A percentile compares a stretch with the other conserved stretches of the same genome.
phyloP scores from a whole-genome alignment of 2,329 filamentous ascomycete species.

The Atkinsonella texensis region DNA sequence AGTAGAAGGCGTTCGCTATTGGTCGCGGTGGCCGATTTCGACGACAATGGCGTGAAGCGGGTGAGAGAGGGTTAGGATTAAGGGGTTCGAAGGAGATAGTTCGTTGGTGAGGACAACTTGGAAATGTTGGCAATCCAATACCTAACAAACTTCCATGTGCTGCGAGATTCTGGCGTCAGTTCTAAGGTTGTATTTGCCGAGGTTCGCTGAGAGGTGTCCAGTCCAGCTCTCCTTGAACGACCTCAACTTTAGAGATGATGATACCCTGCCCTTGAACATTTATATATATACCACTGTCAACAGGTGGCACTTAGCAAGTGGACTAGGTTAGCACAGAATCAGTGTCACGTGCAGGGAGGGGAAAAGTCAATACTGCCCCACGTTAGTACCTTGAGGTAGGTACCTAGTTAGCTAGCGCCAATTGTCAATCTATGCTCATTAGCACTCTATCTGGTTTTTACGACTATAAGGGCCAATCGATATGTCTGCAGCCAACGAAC shows the following conservation, averaged over 20 bases:
- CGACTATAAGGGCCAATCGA: not conserved
- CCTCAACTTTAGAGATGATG: slow-evolving; percentile 14
- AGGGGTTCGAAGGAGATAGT: not conserved
- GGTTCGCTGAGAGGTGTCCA: slow-evolving; percentile 17
- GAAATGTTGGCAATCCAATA: not conserved
- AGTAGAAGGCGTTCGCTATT: not conserved
- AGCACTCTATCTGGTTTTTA: not conserved
- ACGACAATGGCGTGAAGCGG: not conserved
- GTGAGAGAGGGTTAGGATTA: not conserved
- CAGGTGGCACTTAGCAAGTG: slow-evolving; percentile 6
- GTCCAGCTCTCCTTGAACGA: slow-evolving; percentile 9
- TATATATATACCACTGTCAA: not conserved
- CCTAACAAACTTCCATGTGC: slow-evolving; percentile 1
- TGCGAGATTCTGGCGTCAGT: slow-evolving; percentile 11
- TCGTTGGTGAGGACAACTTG: not conserved
- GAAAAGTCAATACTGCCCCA: not conserved
- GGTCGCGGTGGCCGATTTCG: not conserved
- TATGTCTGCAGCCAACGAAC: slow-evolving; percentile 61
- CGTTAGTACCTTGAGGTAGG: not conserved
- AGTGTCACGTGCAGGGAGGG: slow-evolving; percentile 4
- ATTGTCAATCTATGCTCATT: not conserved
- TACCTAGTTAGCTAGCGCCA: not conserved
- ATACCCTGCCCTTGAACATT: not conserved
- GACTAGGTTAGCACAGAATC: not conserved
- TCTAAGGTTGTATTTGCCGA: slow-evolving; percentile 15